phyloP scores from a whole-genome alignment of 129 eudicot species.

The Centella asiatica region DNA sequence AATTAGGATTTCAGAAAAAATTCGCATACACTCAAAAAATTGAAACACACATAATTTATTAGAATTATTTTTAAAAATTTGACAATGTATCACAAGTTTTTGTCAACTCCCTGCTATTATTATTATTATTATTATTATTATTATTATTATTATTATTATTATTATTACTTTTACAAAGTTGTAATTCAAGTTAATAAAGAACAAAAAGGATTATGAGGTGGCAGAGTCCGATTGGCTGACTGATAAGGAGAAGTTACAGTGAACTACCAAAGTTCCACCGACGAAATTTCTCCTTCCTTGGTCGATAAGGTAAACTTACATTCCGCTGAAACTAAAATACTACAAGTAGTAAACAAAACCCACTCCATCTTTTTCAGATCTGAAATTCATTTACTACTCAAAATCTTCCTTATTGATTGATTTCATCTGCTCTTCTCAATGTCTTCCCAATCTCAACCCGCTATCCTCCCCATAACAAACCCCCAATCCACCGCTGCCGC shows the following conservation, averaged over 20 bases:
- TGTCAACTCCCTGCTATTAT: no score
- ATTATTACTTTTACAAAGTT: no score
- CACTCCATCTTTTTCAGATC: background rate
- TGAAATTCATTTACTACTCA: background rate
- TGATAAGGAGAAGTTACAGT: background rate
- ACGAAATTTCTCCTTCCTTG: background rate
- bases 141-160: no score
- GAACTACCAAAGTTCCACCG: background rate
- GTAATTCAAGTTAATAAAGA: no score
- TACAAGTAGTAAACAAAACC: no score
- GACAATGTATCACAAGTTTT: no score
- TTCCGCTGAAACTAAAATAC: background rate
- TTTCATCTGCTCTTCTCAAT: conserved; percentile 2
- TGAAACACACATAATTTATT: no score
- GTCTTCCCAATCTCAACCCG: conserved; percentile 44
- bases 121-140: no score
- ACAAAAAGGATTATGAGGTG: background rate
- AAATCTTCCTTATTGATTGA: background rate
- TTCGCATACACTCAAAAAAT: no score
- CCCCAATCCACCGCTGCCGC: conserved; percentile 20
- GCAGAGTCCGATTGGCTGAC: background rate
- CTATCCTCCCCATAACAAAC: conserved; percentile 44
- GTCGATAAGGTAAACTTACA: background rate
- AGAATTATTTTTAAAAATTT: no score
- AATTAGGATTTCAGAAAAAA: no score